Conservation (phyloP, 305 asterid species). For the Euphrasia arctica region DNA sequence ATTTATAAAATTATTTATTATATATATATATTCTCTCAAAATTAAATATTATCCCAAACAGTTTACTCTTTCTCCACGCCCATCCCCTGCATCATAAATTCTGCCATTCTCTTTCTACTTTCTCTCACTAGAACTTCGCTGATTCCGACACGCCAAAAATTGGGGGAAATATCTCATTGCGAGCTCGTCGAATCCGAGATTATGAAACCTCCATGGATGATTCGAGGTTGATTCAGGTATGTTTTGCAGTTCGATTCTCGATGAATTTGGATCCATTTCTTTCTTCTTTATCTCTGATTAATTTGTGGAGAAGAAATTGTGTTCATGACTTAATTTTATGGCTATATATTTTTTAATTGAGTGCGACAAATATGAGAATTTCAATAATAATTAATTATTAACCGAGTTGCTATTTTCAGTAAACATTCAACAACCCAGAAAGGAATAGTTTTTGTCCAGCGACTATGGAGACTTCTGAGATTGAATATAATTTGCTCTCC, state of each 20-base stretch:
- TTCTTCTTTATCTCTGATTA: not conserved
- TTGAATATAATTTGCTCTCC: slow-evolving; percentile 67
- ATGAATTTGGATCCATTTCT: not conserved
- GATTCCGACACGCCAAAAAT: slow-evolving; percentile 21
- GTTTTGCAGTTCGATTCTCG: slow-evolving; percentile 23
- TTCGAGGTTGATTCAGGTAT: slow-evolving; percentile 40
- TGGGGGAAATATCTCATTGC: not conserved
- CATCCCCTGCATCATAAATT: not conserved
- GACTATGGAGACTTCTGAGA: slow-evolving; percentile 68
- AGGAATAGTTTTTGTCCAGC: too few species aligned
- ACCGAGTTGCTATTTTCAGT: too few species aligned
- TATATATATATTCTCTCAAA: too few species aligned
- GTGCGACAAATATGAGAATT: too few species aligned
- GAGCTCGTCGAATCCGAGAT: slow-evolving; percentile 15
- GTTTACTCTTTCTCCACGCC: not conserved
- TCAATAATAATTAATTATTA: too few species aligned
- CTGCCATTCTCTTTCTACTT: slow-evolving; percentile 20
- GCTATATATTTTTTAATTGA: too few species aligned
- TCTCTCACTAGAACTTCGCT: slow-evolving; percentile 31
- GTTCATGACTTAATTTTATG: too few species aligned
- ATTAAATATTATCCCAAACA: too few species aligned
- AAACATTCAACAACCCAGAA: too few species aligned
- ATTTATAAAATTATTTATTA: too few species aligned
- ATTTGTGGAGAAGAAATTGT: too few species aligned
- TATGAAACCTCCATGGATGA: slow-evolving; percentile 57